Evolutionary conservation across 2,329 filamentous ascomycete genomes (phyloP).

Genomic region (Corinectria fuckeliana): DNA sequence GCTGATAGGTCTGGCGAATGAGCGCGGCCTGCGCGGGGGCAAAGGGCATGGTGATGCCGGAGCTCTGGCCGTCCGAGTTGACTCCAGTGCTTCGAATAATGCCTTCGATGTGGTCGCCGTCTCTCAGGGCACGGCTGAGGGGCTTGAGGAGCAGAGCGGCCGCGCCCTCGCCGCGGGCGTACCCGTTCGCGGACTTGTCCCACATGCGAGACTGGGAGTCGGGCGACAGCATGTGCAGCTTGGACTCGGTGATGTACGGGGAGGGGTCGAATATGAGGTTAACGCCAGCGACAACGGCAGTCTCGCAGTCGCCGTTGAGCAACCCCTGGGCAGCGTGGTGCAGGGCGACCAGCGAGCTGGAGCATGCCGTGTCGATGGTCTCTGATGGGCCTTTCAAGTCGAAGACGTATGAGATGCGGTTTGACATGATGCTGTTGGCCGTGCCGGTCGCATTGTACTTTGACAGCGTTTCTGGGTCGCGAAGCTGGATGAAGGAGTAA

Average conservation of each 20-base stretch:
- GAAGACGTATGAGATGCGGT: constrained; percentile 46
- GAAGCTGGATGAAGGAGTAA: constrained; percentile 14
- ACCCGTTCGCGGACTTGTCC: constrained; percentile 16
- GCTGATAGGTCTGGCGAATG: constrained; percentile 46
- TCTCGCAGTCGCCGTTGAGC: constrained; percentile 40
- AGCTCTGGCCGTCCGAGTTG: constrained; percentile 60
- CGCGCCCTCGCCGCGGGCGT: constrained; percentile 18
- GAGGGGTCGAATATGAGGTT: constrained; percentile 42
- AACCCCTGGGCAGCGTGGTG: constrained; percentile 36
- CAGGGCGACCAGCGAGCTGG: constrained; percentile 40
- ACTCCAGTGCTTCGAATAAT: constrained; percentile 56
- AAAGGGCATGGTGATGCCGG: constrained; percentile 46
- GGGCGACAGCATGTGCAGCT: constrained; percentile 49
- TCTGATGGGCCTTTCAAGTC: constrained; percentile 45
- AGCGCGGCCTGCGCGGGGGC: constrained; percentile 47
- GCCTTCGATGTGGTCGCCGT: constrained; percentile 59
- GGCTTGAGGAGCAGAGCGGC: constrained; percentile 20
- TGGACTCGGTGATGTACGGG: constrained; percentile 39
- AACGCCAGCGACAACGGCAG: constrained; percentile 44
- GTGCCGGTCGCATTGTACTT: constrained; percentile 35
- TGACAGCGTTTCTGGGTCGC: constrained; percentile 18
- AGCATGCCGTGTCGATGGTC: constrained; percentile 46
- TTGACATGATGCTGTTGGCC: constrained; percentile 41
- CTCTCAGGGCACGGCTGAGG: constrained; percentile 32
- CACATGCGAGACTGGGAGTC: constrained; percentile 19